Evolutionary conservation across 768 basidiomycete genomes (phyloP), one percentile per base, ranked within the genome.

Genomic region (Collybiopsis confluens): DNA sequence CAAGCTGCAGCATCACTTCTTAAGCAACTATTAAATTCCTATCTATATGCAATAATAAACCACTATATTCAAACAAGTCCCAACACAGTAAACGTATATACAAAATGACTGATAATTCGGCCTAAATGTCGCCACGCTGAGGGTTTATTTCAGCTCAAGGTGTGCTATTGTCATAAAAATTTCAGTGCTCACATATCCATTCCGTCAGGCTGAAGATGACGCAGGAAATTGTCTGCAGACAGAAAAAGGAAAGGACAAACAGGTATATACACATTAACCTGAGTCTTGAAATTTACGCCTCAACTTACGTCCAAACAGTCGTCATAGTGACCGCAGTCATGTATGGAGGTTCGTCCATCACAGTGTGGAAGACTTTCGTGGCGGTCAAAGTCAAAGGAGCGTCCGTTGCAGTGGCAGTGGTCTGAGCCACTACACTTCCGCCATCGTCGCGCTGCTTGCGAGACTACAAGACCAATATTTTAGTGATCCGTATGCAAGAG

Each of bases 241-340:
- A n/a, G 42, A 27, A 5, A 15, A 18, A 8, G 21, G 15, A 16
- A 18, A 15, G 6, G 4, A 30, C 27, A 46, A 18, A 30, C 27
- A 30, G n/a, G 13, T 30, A 35, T n/a, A n/a, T n/a, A n/a, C n/a
- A n/a, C n/a, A n/a, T 27, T 2, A 33, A 21, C 27, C 26, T n/a
- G n/a, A n/a, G n/a, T n/a, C n/a, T n/a, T n/a, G n/a, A n/a, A 9
- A 1, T 4, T 11, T 9, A 30, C 18, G 44, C 13, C 28, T 37
- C 28, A 36, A 63, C 69, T 59, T 55, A 70, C 68, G 68, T 71
- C 70, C 70, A 71, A 21, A 57, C 53, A 18, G 65, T 24, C 18
- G 63, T 64, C n/a, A 59, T 60, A 2, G 70, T 70, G n/a, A 36
- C 51, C 20, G 64, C 61, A 15, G 68, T 58, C 40, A 71, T 54